Evolutionary conservation across 768 basidiomycete genomes (phyloP).

Genomic region (Pleurotus citrinopileatus): DNA sequence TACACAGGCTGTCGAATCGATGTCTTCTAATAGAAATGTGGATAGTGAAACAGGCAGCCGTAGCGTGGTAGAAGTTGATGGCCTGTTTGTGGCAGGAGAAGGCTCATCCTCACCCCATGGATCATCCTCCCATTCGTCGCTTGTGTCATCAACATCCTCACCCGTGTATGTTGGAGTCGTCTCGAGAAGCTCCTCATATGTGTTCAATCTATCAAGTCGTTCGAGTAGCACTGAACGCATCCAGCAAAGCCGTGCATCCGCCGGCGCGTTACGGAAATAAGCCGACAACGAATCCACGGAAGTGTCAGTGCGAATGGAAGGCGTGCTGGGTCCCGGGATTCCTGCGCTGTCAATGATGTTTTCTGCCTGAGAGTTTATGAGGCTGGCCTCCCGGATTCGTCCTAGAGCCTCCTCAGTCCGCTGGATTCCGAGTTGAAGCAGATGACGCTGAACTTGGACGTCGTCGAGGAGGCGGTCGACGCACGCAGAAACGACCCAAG

Average conservation of each 20-base stretch:
- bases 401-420: conserved; percentile 51
- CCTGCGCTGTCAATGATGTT: neutral
- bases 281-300: conserved; percentile 30
- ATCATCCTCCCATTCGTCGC: conserved; percentile 75
- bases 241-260: conserved; percentile 62
- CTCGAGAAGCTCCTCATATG: conserved; percentile 63
- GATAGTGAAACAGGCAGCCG: conserved; percentile 53
- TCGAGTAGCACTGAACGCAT: conserved; percentile 68
- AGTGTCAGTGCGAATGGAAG: neutral
- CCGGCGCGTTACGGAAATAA: conserved; percentile 55
- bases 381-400: conserved; percentile 38
- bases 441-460: conserved; percentile 46
- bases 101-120: conserved; percentile 61
- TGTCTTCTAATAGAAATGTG: conserved; percentile 57
- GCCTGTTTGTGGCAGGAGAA: conserved; percentile 20
- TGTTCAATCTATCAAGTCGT: conserved; percentile 67
- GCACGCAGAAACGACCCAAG: conserved; percentile 78
- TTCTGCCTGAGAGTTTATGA: conserved; percentile 10
- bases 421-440: conserved; percentile 63
- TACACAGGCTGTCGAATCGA: conserved; percentile 57
- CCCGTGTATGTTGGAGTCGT: conserved; percentile 28
- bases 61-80: conserved; percentile 22
- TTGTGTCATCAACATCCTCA: conserved; percentile 42
- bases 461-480: conserved; percentile 65
- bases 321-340: conserved; percentile 12